Evolutionary conservation across 2,329 filamentous ascomycete genomes (phyloP).

Genomic region (Cordyceps cicadae): DNA sequence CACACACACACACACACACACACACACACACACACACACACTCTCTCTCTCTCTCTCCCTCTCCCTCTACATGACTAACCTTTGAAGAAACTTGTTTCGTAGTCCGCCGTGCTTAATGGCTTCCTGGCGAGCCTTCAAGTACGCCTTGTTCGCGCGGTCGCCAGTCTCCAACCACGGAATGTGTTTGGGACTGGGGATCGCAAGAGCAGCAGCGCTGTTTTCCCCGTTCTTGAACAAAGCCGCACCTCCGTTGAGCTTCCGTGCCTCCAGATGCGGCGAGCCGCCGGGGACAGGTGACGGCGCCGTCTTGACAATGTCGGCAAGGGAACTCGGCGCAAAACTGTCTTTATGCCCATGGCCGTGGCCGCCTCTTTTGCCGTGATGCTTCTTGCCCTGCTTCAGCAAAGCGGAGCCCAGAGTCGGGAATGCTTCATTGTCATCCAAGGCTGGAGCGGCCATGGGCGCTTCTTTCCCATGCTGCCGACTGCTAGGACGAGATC

Average conservation of each 20-base stretch:
- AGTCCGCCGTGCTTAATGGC: slow-evolving; percentile 96
- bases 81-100: slow-evolving; percentile 94
- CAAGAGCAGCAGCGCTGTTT: slow-evolving; percentile 71
- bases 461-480: slow-evolving; percentile 54
- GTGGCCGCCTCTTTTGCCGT: slow-evolving; percentile 82
- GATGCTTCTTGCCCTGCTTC: slow-evolving; percentile 82
- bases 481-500: slow-evolving; percentile 78
- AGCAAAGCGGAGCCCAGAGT: slow-evolving; percentile 68
- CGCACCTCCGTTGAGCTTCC: slow-evolving; percentile 57
- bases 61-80: slow-evolving; percentile 43
- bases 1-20: too few species aligned
- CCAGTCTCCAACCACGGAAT: slow-evolving; percentile 97
- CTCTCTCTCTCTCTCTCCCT: too few species aligned
- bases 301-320: slow-evolving; percentile 92
- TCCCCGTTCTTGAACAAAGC: slow-evolving; percentile 59
- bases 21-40: too few species aligned
- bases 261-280: slow-evolving; percentile 50
- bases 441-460: slow-evolving; percentile 66
- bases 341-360: slow-evolving; percentile 63
- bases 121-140: slow-evolving; percentile 89
- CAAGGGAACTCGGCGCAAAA: slow-evolving; percentile 65
- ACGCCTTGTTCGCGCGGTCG: slow-evolving; percentile 81
- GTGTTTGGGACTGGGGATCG: slow-evolving; percentile 80
- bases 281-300: slow-evolving; percentile 63
- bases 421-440: slow-evolving; percentile 94